Percentiles rank a stretch among this genome's conserved stretches.
Conservation (phyloP, 352 stramenopile species). For the Phytophthora boehmeriae region DNA sequence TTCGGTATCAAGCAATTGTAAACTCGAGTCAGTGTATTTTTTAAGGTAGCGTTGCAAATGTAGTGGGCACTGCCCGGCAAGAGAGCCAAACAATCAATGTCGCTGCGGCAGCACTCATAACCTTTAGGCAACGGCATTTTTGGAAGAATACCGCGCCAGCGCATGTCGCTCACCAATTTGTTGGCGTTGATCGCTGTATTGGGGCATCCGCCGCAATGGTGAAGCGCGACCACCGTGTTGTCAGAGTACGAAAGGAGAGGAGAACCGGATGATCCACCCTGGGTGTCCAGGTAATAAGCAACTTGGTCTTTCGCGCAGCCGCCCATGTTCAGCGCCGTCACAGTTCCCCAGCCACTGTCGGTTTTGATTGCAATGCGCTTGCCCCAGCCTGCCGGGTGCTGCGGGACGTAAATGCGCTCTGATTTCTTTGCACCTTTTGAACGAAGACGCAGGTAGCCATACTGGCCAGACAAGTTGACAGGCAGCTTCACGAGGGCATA, state of each 20-base stretch:
- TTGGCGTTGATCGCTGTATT: conserved; percentile 76
- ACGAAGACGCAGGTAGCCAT: conserved; percentile 64
- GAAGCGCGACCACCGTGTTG: conserved; percentile 68
- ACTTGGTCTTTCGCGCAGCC: conserved; percentile 63
- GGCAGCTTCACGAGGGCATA: conserved; percentile 74
- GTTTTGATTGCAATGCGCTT: conserved; percentile 71
- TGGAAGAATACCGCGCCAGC: conserved; percentile 42
- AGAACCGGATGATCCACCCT: conserved; percentile 72
- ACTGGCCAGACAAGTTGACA: conserved; percentile 40
- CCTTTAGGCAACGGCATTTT: conserved; percentile 32
- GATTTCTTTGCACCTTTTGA: conserved; percentile 36
- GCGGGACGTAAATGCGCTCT: conserved; percentile 63
- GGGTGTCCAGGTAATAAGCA: conserved; percentile 73
- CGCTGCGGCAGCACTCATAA: background rate
- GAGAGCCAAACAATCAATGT: background rate
- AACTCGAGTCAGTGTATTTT: background rate
- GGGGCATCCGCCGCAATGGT: conserved; percentile 78
- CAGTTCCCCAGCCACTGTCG: conserved; percentile 36
- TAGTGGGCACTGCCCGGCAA: background rate
- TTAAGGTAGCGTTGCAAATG: background rate
- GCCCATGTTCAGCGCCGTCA: conserved; percentile 46
- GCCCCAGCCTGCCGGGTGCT: conserved; percentile 69
- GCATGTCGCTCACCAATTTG: conserved; percentile 60
- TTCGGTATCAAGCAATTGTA: too few relatives aligned
- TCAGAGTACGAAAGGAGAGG: conserved; percentile 62